Conservation (phyloP, 1,284 basidiomycete species). For the Marasmius oreades region DNA sequence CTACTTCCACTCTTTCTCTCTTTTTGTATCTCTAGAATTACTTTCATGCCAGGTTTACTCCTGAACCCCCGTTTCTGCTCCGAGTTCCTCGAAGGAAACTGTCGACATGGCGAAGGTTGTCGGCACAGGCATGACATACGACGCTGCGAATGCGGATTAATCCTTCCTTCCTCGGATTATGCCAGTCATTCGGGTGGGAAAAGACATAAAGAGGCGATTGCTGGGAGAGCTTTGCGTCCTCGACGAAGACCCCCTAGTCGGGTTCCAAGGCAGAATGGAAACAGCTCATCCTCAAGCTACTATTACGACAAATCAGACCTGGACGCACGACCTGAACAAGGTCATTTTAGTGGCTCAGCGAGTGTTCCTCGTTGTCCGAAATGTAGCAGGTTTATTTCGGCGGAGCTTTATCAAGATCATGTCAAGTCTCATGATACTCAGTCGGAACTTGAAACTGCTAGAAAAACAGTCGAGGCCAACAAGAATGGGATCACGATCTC, state of each 20-base stretch:
- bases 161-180: constrained; percentile 8
- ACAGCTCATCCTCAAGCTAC: not conserved
- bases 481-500: constrained; percentile 22
- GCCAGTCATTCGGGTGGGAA: constrained; percentile 12
- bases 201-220: constrained; percentile 11
- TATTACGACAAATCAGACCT: constrained; percentile 1
- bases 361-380: constrained; percentile 8
- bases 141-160: constrained; percentile 14
- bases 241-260: not conserved
- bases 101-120: constrained; percentile 7
- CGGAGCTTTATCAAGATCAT: constrained; percentile 10
- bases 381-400: constrained; percentile 11
- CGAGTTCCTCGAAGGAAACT: not conserved
- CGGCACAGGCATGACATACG: constrained; percentile 11
- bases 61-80: constrained; percentile 6
- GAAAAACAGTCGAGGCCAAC: constrained; percentile 22
- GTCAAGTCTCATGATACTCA: constrained; percentile 10
- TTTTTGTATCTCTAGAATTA: not conserved
- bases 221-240: constrained; percentile 4
- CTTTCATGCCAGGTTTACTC: not conserved
- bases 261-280: not conserved
- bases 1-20: not conserved
- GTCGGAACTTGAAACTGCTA: constrained; percentile 13
- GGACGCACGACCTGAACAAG: not conserved
- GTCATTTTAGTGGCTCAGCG: not conserved